Evolutionary conservation across 2,329 filamentous ascomycete species (phyloP).

Genomic region (Trichoderma harzianum): DNA sequence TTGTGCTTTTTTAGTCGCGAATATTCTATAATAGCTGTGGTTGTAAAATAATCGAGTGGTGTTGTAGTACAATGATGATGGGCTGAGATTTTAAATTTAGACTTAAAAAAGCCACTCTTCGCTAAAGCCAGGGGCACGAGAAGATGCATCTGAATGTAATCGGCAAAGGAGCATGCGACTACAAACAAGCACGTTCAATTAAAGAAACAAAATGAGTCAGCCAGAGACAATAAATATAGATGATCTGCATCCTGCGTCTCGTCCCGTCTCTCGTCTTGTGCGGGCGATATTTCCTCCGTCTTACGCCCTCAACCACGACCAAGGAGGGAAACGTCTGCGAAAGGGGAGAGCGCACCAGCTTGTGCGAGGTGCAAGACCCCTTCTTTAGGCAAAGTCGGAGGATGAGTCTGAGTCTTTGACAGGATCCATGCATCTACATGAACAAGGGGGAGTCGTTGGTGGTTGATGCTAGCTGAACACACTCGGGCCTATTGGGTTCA

Average conservation of each 20-base stretch:
- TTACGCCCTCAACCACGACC: not conserved
- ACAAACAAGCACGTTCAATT: not conserved
- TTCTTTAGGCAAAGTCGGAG: not conserved
- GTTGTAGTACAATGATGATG: not conserved
- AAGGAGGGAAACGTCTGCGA: conserved; percentile 9
- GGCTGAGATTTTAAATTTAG: not conserved
- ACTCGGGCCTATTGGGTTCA: not conserved
- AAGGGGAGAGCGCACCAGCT: not conserved
- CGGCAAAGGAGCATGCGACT: not conserved
- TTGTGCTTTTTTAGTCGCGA: not conserved
- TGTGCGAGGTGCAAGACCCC: not conserved
- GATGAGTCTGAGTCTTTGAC: not conserved
- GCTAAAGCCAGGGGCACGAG: not conserved
- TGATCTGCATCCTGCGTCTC: not conserved
- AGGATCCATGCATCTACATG: not conserved
- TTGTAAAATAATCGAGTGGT: not conserved
- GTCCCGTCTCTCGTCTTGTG: not conserved
- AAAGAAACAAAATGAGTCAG: not conserved
- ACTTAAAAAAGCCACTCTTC: not conserved
- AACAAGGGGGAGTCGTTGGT: not conserved
- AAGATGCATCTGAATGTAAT: not conserved
- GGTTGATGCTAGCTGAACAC: not conserved
- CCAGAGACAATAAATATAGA: not conserved
- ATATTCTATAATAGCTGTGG: not conserved
- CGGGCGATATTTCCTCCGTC: conserved; percentile 9